Conservation (phyloP, 139 green algal species). For the Ostreobium quekettii region DNA sequence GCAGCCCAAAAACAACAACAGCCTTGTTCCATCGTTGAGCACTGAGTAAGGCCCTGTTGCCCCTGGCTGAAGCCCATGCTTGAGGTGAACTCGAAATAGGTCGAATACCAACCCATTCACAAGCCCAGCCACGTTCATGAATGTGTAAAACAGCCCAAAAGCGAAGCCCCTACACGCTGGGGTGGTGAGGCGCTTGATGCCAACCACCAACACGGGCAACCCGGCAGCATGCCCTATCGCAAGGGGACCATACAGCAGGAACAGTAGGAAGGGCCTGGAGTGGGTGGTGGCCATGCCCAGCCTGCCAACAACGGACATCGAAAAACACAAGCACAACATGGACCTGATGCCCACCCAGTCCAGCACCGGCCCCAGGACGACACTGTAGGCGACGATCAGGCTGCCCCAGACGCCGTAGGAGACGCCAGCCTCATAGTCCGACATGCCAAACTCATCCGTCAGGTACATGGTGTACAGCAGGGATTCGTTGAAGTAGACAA, state of each 20-base stretch:
- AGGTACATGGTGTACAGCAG: slow-evolving; percentile 40
- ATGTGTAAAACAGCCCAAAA: slow-evolving; percentile 45
- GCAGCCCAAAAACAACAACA: slow-evolving; percentile 35
- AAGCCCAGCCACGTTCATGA: slow-evolving; percentile 51
- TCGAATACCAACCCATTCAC: slow-evolving; percentile 40
- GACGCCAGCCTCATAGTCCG: slow-evolving; percentile 23
- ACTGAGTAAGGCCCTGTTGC: slow-evolving; percentile 16
- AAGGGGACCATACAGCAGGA: slow-evolving; percentile 35
- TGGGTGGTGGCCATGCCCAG: slow-evolving; percentile 29
- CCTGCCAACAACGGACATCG: not conserved
- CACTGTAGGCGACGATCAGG: slow-evolving; percentile 30
- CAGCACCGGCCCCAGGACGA: slow-evolving; percentile 31
- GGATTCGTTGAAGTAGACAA: slow-evolving; percentile 50
- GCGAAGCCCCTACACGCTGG: slow-evolving; percentile 33
- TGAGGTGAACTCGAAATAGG: slow-evolving; percentile 31
- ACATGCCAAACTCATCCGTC: slow-evolving; percentile 43
- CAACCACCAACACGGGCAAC: slow-evolving; percentile 46
- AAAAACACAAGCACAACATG: slow-evolving; percentile 17
- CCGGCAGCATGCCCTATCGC: slow-evolving; percentile 35
- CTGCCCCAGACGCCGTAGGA: slow-evolving; percentile 49
- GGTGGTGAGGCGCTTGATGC: slow-evolving; percentile 34
- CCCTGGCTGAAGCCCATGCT: slow-evolving; percentile 28
- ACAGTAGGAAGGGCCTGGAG: slow-evolving; percentile 25
- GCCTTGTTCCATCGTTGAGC: slow-evolving; percentile 37
- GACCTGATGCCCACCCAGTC: slow-evolving; percentile 30